phyloP scores from a whole-genome alignment of 257 asterid species.

The Thymus quinquecostatus region DNA sequence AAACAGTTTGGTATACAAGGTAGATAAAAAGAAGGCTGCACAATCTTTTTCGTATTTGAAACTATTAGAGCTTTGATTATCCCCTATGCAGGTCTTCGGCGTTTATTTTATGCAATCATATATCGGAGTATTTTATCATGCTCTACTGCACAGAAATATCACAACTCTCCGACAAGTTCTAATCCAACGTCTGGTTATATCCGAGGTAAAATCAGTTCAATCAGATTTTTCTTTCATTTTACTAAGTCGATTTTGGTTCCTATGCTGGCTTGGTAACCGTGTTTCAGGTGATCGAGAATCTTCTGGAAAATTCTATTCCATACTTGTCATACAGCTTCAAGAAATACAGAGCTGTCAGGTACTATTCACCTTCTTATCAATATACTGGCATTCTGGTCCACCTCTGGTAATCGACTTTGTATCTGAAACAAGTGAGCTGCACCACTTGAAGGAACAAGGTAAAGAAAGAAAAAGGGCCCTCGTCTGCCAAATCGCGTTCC shows the following conservation, averaged over 20 bases:
- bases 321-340: slow-evolving; percentile 80
- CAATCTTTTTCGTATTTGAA: not conserved
- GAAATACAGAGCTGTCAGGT: slow-evolving; percentile 80
- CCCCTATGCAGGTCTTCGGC: slow-evolving; percentile 76
- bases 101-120: slow-evolving; percentile 97
- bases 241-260: slow-evolving; percentile 1
- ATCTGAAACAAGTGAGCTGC: slow-evolving; percentile 28
- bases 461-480: slow-evolving; percentile 51
- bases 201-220: slow-evolving; percentile 59
- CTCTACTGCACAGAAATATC: slow-evolving; percentile 85
- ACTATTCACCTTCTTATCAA: slow-evolving; percentile 17
- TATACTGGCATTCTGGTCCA: slow-evolving; percentile 7
- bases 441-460: slow-evolving; percentile 63
- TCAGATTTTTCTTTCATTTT: slow-evolving; percentile 11
- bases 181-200: slow-evolving; percentile 81
- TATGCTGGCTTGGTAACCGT: slow-evolving; percentile 20
- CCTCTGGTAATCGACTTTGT: slow-evolving; percentile 1
- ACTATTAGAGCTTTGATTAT: slow-evolving; percentile 4
- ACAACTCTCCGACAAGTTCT: slow-evolving; percentile 85
- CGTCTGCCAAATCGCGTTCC: slow-evolving; percentile 48
- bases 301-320: slow-evolving; percentile 83
- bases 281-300: slow-evolving; percentile 81
- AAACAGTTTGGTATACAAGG: slow-evolving; percentile 97
- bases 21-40: slow-evolving; percentile 23
- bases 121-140: slow-evolving; percentile 93